Evolutionary conservation across 257 asterid genomes (phyloP).

Genomic region (Solanum medicagineum): DNA sequence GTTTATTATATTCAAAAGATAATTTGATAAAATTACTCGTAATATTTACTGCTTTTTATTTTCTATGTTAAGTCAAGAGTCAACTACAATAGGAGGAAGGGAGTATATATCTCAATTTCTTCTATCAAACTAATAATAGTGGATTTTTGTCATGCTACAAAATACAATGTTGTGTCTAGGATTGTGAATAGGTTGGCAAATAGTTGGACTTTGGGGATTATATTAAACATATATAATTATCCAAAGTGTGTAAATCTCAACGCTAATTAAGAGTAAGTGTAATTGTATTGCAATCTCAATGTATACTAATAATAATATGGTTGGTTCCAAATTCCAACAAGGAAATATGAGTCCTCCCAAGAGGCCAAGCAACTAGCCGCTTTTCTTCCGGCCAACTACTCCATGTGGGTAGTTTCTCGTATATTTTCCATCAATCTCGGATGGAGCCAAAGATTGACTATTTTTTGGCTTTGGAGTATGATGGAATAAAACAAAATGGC

Average conservation of each 20-base stretch:
- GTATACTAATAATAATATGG: background rate
- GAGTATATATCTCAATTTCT: background rate
- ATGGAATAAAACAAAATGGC: too few species aligned
- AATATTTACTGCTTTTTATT: too few species aligned
- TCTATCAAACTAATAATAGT: background rate
- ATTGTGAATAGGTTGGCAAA: background rate
- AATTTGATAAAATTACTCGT: too few species aligned
- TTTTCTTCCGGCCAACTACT: constrained; percentile 12
- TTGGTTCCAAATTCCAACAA: constrained; percentile 13
- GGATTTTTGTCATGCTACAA: constrained; percentile 14
- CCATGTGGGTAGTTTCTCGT: constrained; percentile 20
- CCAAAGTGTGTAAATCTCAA: background rate
- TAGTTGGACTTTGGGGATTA: background rate
- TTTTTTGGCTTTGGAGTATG: too few species aligned
- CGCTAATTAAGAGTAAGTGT: background rate
- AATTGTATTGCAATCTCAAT: background rate
- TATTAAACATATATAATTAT: background rate
- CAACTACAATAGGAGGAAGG: too few species aligned
- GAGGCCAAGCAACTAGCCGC: background rate
- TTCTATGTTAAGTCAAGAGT: too few species aligned
- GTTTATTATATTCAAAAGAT: too few species aligned
- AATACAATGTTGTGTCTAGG: constrained; percentile 2
- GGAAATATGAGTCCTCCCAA: constrained; percentile 18
- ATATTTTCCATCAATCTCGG: background rate
- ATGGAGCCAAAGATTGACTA: too few species aligned